phyloP scores from a whole-genome alignment of 192 early-diverging fungal genomes.

The Mortierella antarctica region DNA sequence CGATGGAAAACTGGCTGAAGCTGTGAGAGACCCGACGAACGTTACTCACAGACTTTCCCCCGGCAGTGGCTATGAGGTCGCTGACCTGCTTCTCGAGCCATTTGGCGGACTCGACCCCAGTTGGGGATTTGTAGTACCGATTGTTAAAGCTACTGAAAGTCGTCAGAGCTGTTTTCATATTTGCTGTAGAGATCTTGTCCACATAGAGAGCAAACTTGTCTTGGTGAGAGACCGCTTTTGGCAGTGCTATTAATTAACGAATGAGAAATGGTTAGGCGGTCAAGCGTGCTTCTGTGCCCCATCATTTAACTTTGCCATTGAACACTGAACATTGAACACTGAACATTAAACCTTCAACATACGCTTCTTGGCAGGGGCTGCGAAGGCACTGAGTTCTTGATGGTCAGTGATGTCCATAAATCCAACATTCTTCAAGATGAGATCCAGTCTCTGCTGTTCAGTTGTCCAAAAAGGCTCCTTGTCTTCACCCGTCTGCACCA shows the following conservation, averaged over 20 bases:
- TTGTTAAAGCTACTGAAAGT: constrained; percentile 87
- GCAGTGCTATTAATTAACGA: constrained; percentile 55
- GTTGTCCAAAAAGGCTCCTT: constrained; percentile 68
- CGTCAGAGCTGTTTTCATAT: constrained; percentile 76
- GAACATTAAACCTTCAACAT: not conserved
- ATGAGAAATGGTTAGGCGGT: not conserved
- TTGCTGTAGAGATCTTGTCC: constrained; percentile 66
- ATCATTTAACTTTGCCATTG: no score
- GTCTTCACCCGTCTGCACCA: constrained; percentile 58
- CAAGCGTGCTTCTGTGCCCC: no score
- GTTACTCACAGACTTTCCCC: constrained; percentile 59
- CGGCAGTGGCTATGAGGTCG: constrained; percentile 51
- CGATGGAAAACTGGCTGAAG: constrained; percentile 86
- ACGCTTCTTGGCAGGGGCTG: constrained; percentile 11
- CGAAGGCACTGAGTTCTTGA: constrained; percentile 54
- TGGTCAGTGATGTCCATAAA: constrained; percentile 94
- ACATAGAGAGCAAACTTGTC: constrained; percentile 70
- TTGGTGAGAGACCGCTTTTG: constrained; percentile 62
- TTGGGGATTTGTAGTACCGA: constrained; percentile 87
- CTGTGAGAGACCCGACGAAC: constrained; percentile 79
- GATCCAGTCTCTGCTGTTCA: constrained; percentile 68
- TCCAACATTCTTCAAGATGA: constrained; percentile 71
- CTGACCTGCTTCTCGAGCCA: constrained; percentile 75
- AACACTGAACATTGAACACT: no score
- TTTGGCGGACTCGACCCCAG: constrained; percentile 71